Evolutionary conservation across 148 eudicot genomes (phyloP), one percentile per base, ranked within the genome.

Genomic region (Bassia scoparia): DNA sequence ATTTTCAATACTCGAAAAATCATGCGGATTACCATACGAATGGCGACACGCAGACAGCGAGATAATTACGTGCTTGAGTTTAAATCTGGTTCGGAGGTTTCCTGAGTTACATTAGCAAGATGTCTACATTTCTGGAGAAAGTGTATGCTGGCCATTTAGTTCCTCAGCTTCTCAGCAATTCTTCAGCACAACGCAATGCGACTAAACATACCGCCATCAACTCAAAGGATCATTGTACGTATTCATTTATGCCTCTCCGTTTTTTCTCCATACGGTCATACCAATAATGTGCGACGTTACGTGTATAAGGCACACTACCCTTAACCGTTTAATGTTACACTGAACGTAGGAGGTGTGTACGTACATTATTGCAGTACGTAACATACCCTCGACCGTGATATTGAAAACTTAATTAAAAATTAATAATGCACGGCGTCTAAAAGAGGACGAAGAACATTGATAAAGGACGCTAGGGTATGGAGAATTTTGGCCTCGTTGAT

Each of bases 71-170:
- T 73, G 30, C 90, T 92, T 75, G 56, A 90, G 20, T 31, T 92
- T 53, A 92, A 92, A n/a, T n/a, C 68, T 92, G 97, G 97, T 58
- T 92, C 0, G 86, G 55, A 84, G 91, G 38, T 92, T 92, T 50
- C 89, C 96, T 0, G 90, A 88, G 60, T n/a, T 92, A 88, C 71
- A 90, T 87, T 31, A 73, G 62, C 29, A 23, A 90, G 89, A n/a
- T 4, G 83, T 91, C 54, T 91, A 83, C 79, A 81, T 91, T 46
- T 55, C 94, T 16, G 97, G 97, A 0, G 97, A 91, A 74, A 91
- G 94, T 91, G 89, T 37, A n/a, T n/a, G 97, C 89, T 0, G 97
- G 97, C 5, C 89, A 91, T 76, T 91, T 87, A 64, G 93, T 91
- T 16, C 97, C 97, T 59, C 90, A 91, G 38, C 88, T 91, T 76